Percentiles rank a stretch among this genome's conserved stretches.
phyloP scores from a whole-genome alignment of 371 early-diverging fungal species.

The Haplosporangium sp. region DNA sequence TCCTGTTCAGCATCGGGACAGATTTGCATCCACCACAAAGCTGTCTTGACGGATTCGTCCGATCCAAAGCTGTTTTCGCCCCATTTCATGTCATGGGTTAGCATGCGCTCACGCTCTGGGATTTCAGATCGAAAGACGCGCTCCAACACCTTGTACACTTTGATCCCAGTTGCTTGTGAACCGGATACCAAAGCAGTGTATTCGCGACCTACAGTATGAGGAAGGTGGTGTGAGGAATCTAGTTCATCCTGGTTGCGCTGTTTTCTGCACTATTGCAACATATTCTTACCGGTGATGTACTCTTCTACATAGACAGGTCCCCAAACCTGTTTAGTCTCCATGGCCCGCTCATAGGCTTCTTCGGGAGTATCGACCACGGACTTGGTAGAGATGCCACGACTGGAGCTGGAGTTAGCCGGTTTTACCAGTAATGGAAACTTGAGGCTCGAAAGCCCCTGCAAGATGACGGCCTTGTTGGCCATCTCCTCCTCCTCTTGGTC shows the following conservation, averaged over 20 bases:
- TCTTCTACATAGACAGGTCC: conserved; percentile 53
- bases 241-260: background rate
- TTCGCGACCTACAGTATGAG: conserved; percentile 19
- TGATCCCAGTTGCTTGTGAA: conserved; percentile 24
- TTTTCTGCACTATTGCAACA: no score
- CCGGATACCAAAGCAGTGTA: conserved; percentile 35
- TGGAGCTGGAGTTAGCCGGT: conserved; percentile 49
- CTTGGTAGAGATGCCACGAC: conserved; percentile 38
- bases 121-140: conserved; percentile 42
- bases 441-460: conserved; percentile 29
- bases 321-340: conserved; percentile 45
- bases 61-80: conserved; percentile 39
- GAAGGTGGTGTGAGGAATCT: background rate
- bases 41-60: conserved; percentile 25
- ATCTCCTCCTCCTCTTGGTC: conserved; percentile 14
- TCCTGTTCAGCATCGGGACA: conserved; percentile 34
- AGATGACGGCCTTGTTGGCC: conserved; percentile 9
- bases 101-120: conserved; percentile 46
- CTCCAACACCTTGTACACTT: conserved; percentile 38
- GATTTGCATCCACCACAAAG: conserved; percentile 52
- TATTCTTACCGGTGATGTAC: conserved; percentile 31
- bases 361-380: conserved; percentile 47
- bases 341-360: conserved; percentile 38
- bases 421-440: conserved; percentile 39
- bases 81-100: conserved; percentile 52